Evolutionary conservation across 352 stramenopile genomes (phyloP).

Genomic region (Globisporangium irregulare): DNA sequence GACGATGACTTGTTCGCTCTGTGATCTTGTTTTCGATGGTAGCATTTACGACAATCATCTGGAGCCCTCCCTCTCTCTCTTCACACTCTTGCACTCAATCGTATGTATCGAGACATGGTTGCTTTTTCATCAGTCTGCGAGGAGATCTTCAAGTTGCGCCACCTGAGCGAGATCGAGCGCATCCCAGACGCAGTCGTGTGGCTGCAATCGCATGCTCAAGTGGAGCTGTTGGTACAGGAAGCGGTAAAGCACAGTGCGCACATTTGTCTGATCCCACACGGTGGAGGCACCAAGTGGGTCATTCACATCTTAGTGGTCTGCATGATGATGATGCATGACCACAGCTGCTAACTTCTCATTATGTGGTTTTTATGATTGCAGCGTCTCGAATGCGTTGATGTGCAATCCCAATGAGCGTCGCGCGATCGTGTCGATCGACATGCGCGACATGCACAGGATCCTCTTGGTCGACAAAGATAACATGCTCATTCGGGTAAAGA

Average conservation of each 20-base stretch:
- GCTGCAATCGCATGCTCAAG: conserved; percentile 76
- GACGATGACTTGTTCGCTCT: too few species aligned
- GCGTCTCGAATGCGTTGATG: conserved; percentile 59
- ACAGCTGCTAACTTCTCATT: not conserved
- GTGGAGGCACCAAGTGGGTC: conserved; percentile 91
- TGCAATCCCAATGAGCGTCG: conserved; percentile 69
- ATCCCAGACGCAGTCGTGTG: conserved; percentile 92
- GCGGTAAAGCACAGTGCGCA: conserved; percentile 46
- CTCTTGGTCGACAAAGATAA: conserved; percentile 79
- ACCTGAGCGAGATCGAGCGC: conserved; percentile 41
- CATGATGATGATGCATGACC: not conserved
- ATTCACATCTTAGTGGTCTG: not conserved
- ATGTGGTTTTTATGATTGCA: conserved; percentile 5
- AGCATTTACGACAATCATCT: too few species aligned
- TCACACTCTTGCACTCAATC: too few species aligned
- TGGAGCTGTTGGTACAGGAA: conserved; percentile 77
- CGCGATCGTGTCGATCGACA: conserved; percentile 93
- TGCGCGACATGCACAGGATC: conserved; percentile 87
- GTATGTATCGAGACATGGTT: too few species aligned
- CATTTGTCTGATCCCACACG: conserved; percentile 93
- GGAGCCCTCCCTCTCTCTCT: too few species aligned
- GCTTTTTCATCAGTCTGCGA: conserved; percentile 27
- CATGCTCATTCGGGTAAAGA: conserved; percentile 84
- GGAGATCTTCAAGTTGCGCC: conserved; percentile 59
- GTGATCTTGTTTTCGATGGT: too few species aligned